Conservation (phyloP, 2,329 filamentous ascomycete genomes). For the Rutstroemia sydowiana region DNA sequence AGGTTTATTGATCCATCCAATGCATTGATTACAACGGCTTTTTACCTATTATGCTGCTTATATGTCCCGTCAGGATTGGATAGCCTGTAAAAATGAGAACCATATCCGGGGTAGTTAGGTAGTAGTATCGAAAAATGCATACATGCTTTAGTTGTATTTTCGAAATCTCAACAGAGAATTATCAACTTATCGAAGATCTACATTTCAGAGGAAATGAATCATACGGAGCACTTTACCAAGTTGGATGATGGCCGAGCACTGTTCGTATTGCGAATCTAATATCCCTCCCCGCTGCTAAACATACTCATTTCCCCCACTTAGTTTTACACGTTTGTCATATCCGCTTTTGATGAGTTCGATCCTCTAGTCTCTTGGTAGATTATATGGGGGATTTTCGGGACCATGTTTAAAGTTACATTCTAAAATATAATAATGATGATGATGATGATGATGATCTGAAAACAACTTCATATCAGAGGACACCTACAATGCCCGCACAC, state of each 20-base stretch:
- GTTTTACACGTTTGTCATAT: neutral
- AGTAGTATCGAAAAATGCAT: too few relatives aligned
- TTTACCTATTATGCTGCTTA: neutral
- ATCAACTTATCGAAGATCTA: too few relatives aligned
- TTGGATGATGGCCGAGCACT: slow-evolving; percentile 3
- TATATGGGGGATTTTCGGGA: slow-evolving; percentile 2
- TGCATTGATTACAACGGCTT: neutral
- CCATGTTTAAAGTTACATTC: neutral
- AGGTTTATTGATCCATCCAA: neutral
- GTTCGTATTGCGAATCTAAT: slow-evolving; percentile 2
- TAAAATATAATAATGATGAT: neutral
- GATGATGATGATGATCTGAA: neutral
- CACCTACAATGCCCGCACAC: slow-evolving; percentile 40
- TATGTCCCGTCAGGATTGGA: neutral
- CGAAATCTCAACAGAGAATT: too few relatives aligned
- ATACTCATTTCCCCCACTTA: slow-evolving; percentile 4
- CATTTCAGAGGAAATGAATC: too few relatives aligned
- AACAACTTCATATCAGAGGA: neutral
- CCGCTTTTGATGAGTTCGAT: neutral
- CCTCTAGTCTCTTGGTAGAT: neutral
- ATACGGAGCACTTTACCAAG: too few relatives aligned
- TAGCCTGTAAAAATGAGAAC: neutral
- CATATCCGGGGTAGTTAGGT: neutral
- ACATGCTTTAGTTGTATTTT: too few relatives aligned
- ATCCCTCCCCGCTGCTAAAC: neutral